Percentiles rank a stretch among this genome's conserved stretches.
Evolutionary conservation across 768 basidiomycete genomes (phyloP).

Genomic region (Suillus cothurnatus): DNA sequence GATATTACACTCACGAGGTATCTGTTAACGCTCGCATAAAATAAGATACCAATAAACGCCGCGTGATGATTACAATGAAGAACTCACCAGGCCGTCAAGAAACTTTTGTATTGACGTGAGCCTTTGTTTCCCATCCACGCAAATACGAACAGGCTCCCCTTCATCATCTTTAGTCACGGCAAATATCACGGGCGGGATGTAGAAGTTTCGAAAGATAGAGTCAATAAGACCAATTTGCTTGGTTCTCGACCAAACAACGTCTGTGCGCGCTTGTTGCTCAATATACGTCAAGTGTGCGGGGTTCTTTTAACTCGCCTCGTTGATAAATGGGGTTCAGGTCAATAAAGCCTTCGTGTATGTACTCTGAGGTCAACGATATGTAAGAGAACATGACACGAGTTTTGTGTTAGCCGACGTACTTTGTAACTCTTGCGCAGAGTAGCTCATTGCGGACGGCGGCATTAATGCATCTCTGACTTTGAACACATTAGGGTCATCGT

Average conservation of each 20-base stretch:
- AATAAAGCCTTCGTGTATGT: slow-evolving; percentile 71
- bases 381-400: neutral
- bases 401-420: slow-evolving; percentile 32
- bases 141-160: slow-evolving; percentile 42
- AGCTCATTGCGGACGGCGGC: slow-evolving; percentile 41
- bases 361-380: neutral
- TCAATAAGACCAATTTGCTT: slow-evolving; percentile 63
- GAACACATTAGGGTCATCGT: slow-evolving; percentile 45
- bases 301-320: slow-evolving; percentile 48
- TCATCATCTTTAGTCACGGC: slow-evolving; percentile 43
- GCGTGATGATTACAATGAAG: neutral
- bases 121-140: slow-evolving; percentile 58
- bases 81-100: slow-evolving; percentile 45
- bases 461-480: slow-evolving; percentile 44
- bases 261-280: slow-evolving; percentile 35
- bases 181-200: slow-evolving; percentile 55
- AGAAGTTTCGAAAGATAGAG: slow-evolving; percentile 55
- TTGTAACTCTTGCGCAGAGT: slow-evolving; percentile 50
- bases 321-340: slow-evolving; percentile 76
- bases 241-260: slow-evolving; percentile 72
- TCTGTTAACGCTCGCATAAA: slow-evolving; percentile 35
- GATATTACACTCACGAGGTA: slow-evolving; percentile 48
- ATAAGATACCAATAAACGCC: slow-evolving; percentile 9
- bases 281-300: neutral
- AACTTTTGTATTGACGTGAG: slow-evolving; percentile 50